Base-by-base conservation (phyloP, 2,329 filamentous ascomycete species). In the Septoria linicola region DNA sequence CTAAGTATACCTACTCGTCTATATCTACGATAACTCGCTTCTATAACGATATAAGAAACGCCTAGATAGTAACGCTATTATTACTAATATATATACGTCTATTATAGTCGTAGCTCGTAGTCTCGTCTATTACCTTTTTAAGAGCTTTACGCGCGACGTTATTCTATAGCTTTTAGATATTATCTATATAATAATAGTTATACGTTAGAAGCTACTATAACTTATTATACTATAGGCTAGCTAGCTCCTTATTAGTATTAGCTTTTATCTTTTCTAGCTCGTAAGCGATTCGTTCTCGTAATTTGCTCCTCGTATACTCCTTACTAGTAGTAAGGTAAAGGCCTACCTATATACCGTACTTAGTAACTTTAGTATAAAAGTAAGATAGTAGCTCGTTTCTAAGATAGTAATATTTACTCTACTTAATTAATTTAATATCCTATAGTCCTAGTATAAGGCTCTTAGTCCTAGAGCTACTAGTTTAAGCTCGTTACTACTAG, bases 31-130 rank as follows among this genome's bases (percentile, higher is more conserved):
- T 4, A 41, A 41, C 11, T 25, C 37, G 37, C 17, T 25, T 41
- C 25, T 41, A n/a, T n/a, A 41, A 25, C 21, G n/a, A 41, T 41
- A n/a, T 27, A n/a, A 41, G 37, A 41, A 41, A 41, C 25, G 13
- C 25, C 21, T 41, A n/a, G 20, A 41, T 41, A 41, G 21, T 20
- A n/a, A 41, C 25, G 25, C 21, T 41, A n/a, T 41, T 41, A n/a
- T 41, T 41, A n/a, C 37, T 41, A n/a, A 41, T 41, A n/a, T 41
- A n/a, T 7, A 41, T n/a, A 41, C 20, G 20, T n/a, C 37, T n/a
- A n/a, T 41, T 27, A 21, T 41, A 41, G n/a, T 41, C 37, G 37
- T 41, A 10, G 37, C 37, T 41, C 13, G 37, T 41, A 27, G 37
- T 41, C 37, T 41, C 21, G 21, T 41, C 37, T n/a, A 41, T 41